Conservation (phyloP, 2,329 filamentous ascomycete genomes). For the Colletotrichum gigasporum region DNA sequence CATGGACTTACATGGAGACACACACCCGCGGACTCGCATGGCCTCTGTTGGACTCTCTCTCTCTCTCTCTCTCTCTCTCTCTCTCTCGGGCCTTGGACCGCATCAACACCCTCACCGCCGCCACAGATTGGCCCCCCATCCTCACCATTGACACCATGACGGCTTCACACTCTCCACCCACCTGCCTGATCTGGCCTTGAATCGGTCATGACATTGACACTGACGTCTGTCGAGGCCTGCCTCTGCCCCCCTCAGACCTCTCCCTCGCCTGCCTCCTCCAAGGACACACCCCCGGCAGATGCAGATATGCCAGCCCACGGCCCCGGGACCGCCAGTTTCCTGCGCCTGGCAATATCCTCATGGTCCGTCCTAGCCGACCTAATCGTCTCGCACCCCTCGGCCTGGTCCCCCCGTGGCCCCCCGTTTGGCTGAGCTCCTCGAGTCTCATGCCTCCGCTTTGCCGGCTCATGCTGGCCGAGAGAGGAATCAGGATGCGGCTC, state of each 20-base stretch:
- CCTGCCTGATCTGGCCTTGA: not conserved
- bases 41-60: too few species aligned
- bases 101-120: too few species aligned
- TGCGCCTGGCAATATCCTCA: slow-evolving; percentile 10
- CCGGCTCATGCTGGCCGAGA: not conserved
- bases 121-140: too few species aligned
- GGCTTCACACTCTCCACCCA: not conserved
- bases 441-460: not conserved
- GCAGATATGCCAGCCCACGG: slow-evolving; percentile 12
- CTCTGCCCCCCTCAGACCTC: not conserved
- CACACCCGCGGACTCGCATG: too few species aligned
- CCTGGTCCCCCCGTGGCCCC: not conserved
- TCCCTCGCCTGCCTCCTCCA: not conserved
- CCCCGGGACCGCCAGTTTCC: slow-evolving; percentile 5
- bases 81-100: too few species aligned
- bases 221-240: not conserved
- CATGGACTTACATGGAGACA: too few species aligned
- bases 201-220: not conserved
- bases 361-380: not conserved
- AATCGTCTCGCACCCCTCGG: slow-evolving; percentile 10
- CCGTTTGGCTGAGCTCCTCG: not conserved
- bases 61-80: too few species aligned
- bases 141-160: not conserved
- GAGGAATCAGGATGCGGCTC: not conserved
- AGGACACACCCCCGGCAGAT: not conserved